These are phyloP conservation scores for Dryadomyces quercus-mongolicae DNA, from an alignment of 2,329 filamentous ascomycete species.

Conservation along the genomic window DNA sequence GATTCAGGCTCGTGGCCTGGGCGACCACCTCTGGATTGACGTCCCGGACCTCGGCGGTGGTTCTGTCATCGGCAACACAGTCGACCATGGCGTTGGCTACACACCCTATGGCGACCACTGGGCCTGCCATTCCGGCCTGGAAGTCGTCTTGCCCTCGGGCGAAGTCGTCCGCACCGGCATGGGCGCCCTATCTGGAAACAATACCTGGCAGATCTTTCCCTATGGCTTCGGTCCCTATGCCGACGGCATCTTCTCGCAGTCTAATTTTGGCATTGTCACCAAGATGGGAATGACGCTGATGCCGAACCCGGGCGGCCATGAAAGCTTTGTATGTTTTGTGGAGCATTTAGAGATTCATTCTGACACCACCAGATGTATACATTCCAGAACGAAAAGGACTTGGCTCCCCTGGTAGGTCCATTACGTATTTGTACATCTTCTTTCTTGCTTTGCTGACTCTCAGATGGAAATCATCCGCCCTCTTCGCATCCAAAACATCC, in stretches of 20 bases:
- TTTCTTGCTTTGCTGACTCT: too few relatives aligned
- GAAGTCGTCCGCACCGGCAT: conserved; percentile 29
- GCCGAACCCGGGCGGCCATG: conserved; percentile 36
- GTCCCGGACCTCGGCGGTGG: conserved; percentile 29
- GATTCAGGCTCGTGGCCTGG: conserved; percentile 20
- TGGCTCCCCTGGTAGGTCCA: conserved; percentile 16
- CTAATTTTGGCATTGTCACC: conserved; percentile 37
- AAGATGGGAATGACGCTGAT: conserved; percentile 44
- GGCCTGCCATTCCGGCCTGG: conserved; percentile 27
- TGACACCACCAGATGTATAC: conserved; percentile 13
- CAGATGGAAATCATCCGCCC: conserved; percentile 34
- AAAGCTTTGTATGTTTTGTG: conserved; percentile 21
- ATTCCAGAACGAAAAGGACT: conserved; percentile 34
- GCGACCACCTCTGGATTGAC: conserved; percentile 29
- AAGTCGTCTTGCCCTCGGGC: conserved; percentile 29
- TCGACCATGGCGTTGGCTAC: conserved; percentile 33
- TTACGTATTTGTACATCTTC: background rate
- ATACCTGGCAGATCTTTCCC: conserved; percentile 29
- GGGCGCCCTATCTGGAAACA: conserved; percentile 24
- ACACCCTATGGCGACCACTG: conserved; percentile 33
- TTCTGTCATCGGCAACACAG: conserved; percentile 31
- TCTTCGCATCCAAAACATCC: conserved; percentile 24
- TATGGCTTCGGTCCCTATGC: conserved; percentile 26
- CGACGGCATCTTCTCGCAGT: conserved; percentile 37
- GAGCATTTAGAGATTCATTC: background rate